A percentile compares a stretch with the other conserved stretches of the same genome.
These are phyloP conservation scores for Aspergillus sp. DNA, from an alignment of 2,329 filamentous ascomycete species.

Conservation along the genomic window DNA sequence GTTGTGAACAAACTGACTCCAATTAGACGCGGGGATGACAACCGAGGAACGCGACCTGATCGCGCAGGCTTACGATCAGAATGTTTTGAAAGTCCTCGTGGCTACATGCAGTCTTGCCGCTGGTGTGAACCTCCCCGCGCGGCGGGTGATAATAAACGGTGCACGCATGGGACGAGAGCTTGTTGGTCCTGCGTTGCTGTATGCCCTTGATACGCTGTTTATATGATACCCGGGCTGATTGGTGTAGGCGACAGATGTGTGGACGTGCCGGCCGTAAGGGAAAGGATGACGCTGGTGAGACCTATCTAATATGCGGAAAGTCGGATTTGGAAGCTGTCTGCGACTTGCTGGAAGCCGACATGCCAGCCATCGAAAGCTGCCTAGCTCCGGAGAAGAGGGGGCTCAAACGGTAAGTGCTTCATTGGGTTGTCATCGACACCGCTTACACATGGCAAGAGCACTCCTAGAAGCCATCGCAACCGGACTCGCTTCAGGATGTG, in stretches of 20 bases:
- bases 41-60: conserved; percentile 66
- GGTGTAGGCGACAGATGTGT: conserved; percentile 59
- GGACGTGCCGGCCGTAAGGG: conserved; percentile 69
- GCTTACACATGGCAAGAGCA: conserved; percentile 43
- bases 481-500: conserved; percentile 55
- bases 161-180: conserved; percentile 67
- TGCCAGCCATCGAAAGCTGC: conserved; percentile 61
- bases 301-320: conserved; percentile 63
- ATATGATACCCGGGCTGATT: conserved; percentile 13
- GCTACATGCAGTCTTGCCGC: conserved; percentile 74
- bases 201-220: conserved; percentile 11
- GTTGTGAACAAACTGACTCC: conserved; percentile 17
- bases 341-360: conserved; percentile 61
- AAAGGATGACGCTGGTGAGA: conserved; percentile 68
- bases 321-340: conserved; percentile 60
- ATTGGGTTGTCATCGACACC: background rate
- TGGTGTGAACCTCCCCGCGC: conserved; percentile 65
- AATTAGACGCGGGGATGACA: conserved; percentile 45
- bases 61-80: conserved; percentile 59
- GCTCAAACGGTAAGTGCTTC: conserved; percentile 49
- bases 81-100: conserved; percentile 59
- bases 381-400: conserved; percentile 58
- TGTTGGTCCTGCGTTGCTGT: conserved; percentile 68
- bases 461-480: conserved; percentile 62
- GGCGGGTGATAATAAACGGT: conserved; percentile 65